Evolutionary conservation across 108 stramenopile species (phyloP).

Genomic region (Ochromonas danica): DNA sequence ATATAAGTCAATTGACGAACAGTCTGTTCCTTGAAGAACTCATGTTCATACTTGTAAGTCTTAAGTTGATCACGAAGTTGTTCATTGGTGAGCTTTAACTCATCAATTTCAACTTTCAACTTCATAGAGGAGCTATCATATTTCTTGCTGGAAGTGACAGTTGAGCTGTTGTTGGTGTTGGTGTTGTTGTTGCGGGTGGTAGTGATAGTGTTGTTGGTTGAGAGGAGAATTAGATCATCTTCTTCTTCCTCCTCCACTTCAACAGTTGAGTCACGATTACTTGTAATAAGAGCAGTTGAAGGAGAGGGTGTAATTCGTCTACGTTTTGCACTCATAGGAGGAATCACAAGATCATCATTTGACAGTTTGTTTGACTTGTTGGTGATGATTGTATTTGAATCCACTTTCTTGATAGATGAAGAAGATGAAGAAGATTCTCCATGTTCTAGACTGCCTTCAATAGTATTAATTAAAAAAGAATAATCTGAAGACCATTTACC

Average conservation of each 20-base stretch:
- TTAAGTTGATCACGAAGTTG: slow-evolving; percentile 8
- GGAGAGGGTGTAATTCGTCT: too few species aligned
- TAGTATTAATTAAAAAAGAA: not conserved
- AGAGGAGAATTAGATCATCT: too few species aligned
- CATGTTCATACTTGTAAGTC: not conserved
- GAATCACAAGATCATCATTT: not conserved
- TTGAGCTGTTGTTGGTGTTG: too few species aligned
- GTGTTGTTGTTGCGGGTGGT: too few species aligned
- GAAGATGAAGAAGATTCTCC: not conserved
- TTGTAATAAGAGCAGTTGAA: too few species aligned
- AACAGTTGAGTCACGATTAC: too few species aligned
- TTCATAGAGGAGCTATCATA: not conserved
- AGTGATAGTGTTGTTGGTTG: too few species aligned
- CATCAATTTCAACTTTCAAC: not conserved
- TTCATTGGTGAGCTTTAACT: slow-evolving; percentile 12
- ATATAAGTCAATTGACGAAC: slow-evolving; percentile 2
- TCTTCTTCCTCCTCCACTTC: too few species aligned
- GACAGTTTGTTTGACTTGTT: not conserved
- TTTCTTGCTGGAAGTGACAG: too few species aligned
- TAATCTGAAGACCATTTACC: too few species aligned
- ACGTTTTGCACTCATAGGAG: not conserved
- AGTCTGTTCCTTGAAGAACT: slow-evolving; percentile 6
- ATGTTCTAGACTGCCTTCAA: not conserved
- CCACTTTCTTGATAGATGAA: not conserved
- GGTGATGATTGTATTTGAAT: not conserved